Evolutionary conservation across 2,329 filamentous ascomycete species (phyloP).

Genomic region (Sporothrix phasma): DNA sequence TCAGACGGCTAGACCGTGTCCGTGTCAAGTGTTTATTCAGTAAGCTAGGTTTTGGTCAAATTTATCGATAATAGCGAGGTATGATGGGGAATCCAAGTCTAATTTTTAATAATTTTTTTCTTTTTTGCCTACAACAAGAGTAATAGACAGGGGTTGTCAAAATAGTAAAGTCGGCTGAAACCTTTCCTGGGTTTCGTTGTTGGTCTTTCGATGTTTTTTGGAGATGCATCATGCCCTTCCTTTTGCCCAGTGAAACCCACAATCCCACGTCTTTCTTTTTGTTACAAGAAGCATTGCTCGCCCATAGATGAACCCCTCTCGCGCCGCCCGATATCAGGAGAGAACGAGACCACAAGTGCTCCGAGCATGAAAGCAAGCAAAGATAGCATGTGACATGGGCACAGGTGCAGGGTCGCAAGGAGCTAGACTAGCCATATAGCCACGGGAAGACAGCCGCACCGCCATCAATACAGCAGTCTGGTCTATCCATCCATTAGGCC

Average conservation of each 20-base stretch:
- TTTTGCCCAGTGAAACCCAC: constrained; percentile 8
- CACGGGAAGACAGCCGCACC: background rate
- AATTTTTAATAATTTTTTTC: constrained; percentile 9
- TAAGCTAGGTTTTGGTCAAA: no score
- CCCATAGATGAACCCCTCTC: constrained; percentile 9
- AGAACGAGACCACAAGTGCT: constrained; percentile 15
- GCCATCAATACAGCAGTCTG: background rate
- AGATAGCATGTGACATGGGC: background rate
- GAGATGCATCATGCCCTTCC: constrained; percentile 3
- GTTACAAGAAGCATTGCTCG: constrained; percentile 14
- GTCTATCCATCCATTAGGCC: background rate
- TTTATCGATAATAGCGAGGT: no score
- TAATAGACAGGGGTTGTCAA: constrained; percentile 8
- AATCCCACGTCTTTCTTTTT: constrained; percentile 6
- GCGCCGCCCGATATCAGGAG: constrained; percentile 12
- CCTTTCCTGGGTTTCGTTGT: constrained; percentile 3
- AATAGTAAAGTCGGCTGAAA: constrained; percentile 4
- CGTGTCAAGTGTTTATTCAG: background rate
- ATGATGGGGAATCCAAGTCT: background rate
- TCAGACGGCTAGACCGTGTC: no score
- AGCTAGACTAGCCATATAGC: background rate
- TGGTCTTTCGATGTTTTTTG: constrained; percentile 10
- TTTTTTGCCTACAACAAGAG: background rate
- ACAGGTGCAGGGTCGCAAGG: background rate
- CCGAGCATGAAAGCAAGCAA: constrained; percentile 8